Evolutionary conservation across 2,329 filamentous ascomycete species (phyloP).

Genomic region (Orbilia brochopaga): DNA sequence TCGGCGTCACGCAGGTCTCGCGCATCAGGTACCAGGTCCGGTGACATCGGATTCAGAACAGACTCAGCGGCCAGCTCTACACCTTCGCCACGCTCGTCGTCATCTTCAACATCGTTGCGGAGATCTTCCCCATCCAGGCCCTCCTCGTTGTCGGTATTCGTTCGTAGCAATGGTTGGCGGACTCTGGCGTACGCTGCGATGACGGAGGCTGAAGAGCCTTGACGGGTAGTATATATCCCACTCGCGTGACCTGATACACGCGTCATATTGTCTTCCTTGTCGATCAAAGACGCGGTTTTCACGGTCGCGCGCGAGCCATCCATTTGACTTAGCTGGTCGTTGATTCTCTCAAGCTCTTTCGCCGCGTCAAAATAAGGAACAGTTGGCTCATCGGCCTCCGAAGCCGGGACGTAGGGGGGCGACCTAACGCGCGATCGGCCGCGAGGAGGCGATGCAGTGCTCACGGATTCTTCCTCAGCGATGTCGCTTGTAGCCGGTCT

Average conservation of each 20-base stretch:
- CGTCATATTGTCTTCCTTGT: constrained; percentile 48
- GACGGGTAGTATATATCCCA: constrained; percentile 38
- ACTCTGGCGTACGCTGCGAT: constrained; percentile 39
- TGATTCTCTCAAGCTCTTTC: constrained; percentile 45
- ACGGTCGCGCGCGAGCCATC: constrained; percentile 34
- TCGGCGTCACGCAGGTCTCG: constrained; percentile 30
- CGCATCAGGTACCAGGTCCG: constrained; percentile 26
- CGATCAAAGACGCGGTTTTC: constrained; percentile 39
- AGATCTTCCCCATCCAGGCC: constrained; percentile 35
- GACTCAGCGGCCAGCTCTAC: constrained; percentile 41
- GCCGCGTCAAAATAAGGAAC: constrained; percentile 40
- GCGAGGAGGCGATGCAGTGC: constrained; percentile 34
- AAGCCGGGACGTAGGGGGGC: constrained; percentile 20
- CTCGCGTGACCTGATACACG: constrained; percentile 42
- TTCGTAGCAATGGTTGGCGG: constrained; percentile 28
- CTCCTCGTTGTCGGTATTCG: constrained; percentile 34
- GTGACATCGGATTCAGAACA: constrained; percentile 34
- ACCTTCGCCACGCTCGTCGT: constrained; percentile 40
- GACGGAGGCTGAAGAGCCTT: constrained; percentile 41
- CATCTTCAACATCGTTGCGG: constrained; percentile 46
- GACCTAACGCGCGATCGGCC: constrained; percentile 44
- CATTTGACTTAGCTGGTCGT: constrained; percentile 48
- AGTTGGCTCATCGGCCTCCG: constrained; percentile 35
- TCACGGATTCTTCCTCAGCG: constrained; percentile 48
- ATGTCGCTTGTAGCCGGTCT: constrained; percentile 36